phyloP scores from a whole-genome alignment of 2,329 filamentous ascomycete genomes.

The Ceratocystis huliohia region DNA sequence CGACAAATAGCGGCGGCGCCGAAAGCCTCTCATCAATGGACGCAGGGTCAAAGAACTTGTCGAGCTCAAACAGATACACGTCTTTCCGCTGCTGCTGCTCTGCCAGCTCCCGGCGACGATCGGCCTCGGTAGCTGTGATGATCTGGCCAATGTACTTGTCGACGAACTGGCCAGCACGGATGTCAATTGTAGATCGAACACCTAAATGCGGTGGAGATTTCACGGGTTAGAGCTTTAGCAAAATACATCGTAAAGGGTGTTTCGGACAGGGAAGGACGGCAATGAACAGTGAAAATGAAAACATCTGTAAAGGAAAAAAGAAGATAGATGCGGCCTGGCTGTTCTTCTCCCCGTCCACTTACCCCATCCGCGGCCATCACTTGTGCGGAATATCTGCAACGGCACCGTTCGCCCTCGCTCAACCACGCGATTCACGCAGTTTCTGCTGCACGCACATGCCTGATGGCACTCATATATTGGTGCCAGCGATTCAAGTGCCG shows the following conservation, averaged over 20 bases:
- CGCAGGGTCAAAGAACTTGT: conserved; percentile 57
- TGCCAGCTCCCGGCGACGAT: conserved; percentile 46
- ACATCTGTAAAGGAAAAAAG: background rate
- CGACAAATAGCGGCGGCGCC: conserved; percentile 46
- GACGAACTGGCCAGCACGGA: conserved; percentile 63
- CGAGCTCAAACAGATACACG: conserved; percentile 66
- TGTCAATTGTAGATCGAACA: conserved; percentile 49
- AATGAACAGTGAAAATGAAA: background rate
- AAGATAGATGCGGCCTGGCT: background rate
- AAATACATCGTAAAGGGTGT: background rate
- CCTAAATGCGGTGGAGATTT: conserved; percentile 31
- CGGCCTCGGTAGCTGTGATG: conserved; percentile 51
- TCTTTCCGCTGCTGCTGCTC: conserved; percentile 51
- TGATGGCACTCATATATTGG: conserved; percentile 73
- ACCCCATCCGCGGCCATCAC: conserved; percentile 59
- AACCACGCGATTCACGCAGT: conserved; percentile 64
- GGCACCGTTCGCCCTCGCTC: conserved; percentile 58
- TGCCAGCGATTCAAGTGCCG: conserved; percentile 40
- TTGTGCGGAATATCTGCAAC: conserved; percentile 65
- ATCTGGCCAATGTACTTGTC: conserved; percentile 67
- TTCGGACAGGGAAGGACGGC: background rate
- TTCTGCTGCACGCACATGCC: conserved; percentile 49
- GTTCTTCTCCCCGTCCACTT: conserved; percentile 24
- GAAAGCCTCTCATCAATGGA: conserved; percentile 45
- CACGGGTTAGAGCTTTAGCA: background rate